Evolutionary conservation across 164 flowering plant genomes (phyloP).

Genomic region (Amborella trichopoda): DNA sequence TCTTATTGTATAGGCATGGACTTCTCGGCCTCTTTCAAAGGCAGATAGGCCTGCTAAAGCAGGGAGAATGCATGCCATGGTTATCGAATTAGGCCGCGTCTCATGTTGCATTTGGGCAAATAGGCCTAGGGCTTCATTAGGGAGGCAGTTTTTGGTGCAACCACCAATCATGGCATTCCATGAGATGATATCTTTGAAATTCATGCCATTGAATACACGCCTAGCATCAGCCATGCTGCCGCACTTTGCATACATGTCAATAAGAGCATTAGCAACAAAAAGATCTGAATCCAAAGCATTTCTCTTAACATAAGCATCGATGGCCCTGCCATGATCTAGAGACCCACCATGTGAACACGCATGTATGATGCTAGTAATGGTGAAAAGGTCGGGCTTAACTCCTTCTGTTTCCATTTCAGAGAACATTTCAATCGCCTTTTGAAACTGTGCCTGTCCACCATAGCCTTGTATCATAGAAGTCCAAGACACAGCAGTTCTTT

Average conservation of each 20-base stretch:
- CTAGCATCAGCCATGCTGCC: conserved; percentile 55
- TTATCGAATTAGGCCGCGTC: conserved; percentile 25
- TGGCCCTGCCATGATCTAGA: conserved; percentile 29
- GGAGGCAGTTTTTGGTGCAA: conserved; percentile 37
- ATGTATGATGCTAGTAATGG: conserved; percentile 41
- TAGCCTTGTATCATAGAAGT: conserved; percentile 52
- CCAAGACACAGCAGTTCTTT: conserved; percentile 47
- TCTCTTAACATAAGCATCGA: conserved; percentile 31
- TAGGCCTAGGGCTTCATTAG: conserved; percentile 44
- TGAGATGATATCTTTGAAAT: conserved; percentile 29
- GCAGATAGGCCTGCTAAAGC: conserved; percentile 57
- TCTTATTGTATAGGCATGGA: conserved; percentile 38
- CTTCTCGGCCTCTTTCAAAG: conserved; percentile 39
- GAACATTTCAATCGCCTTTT: conserved; percentile 31
- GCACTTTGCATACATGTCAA: conserved; percentile 74
- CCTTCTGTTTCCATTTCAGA: conserved; percentile 35
- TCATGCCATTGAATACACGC: conserved; percentile 29
- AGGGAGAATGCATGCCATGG: conserved; percentile 44
- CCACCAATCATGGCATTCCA: conserved; percentile 75
- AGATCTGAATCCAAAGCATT: conserved; percentile 24
- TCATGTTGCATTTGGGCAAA: conserved; percentile 35
- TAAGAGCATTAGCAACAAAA: conserved; percentile 44
- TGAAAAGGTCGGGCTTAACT: conserved; percentile 27
- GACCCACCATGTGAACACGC: conserved; percentile 46
- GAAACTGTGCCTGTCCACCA: conserved; percentile 33